Evolutionary conservation across 2,329 filamentous ascomycete genomes (phyloP).

Genomic region (Amesomyces nigricolor): DNA sequence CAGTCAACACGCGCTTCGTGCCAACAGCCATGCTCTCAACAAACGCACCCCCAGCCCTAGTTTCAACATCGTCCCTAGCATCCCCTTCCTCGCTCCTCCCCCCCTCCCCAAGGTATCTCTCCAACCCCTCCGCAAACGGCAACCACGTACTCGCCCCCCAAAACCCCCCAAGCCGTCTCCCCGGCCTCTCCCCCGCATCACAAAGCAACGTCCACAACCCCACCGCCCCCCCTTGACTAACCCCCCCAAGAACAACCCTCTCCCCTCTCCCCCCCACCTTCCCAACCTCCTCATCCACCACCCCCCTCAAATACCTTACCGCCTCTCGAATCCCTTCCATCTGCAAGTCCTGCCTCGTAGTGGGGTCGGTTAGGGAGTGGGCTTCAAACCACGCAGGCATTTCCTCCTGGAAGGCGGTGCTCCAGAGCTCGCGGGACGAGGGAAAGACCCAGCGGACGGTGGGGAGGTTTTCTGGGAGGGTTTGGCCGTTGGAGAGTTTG

Average conservation of each 20-base stretch:
- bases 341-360: not conserved
- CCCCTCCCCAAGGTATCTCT: not conserved
- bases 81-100: not conserved
- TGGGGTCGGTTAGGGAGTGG: not conserved
- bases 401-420: not conserved
- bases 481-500: not conserved
- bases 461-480: not conserved
- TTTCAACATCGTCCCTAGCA: not conserved
- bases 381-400: conserved; percentile 1
- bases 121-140: not conserved
- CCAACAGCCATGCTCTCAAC: not conserved
- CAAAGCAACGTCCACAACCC: conserved; percentile 1
- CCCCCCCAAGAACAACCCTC: not conserved
- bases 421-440: not conserved
- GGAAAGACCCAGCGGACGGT: not conserved
- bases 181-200: not conserved
- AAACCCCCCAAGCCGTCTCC: not conserved
- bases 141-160: not conserved
- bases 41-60: not conserved
- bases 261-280: not conserved
- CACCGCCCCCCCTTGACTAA: not conserved
- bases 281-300: not conserved
- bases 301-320: not conserved
- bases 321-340: not conserved
- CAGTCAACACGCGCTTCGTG: not conserved